Evolutionary conservation across 139 green algal species (phyloP).

Genomic region (Chlamydomonas sp.): DNA sequence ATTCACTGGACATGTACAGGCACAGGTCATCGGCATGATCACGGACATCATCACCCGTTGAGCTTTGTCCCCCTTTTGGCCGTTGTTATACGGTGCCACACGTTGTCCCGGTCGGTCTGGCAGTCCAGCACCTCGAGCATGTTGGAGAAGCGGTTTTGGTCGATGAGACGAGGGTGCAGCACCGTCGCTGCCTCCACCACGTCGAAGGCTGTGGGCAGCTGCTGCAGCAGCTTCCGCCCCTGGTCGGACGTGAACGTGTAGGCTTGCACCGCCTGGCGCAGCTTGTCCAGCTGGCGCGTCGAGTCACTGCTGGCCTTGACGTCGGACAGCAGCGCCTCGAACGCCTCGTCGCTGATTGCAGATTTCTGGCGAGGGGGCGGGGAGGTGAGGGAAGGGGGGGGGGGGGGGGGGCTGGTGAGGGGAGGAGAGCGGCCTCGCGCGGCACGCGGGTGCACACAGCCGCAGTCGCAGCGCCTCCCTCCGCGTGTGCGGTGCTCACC

Average conservation of each 20-base stretch:
- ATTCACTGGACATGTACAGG: neutral
- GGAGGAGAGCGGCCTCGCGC: no score
- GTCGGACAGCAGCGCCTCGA: neutral
- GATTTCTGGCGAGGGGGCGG: neutral
- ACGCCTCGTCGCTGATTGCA: slow-evolving; percentile 1
- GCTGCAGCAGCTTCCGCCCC: slow-evolving; percentile 22
- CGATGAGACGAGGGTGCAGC: slow-evolving; percentile 34
- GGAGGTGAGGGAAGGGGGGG: neutral
- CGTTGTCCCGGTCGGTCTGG: slow-evolving; percentile 33
- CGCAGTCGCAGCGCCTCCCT: neutral
- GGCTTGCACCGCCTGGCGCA: neutral
- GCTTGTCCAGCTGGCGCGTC: neutral
- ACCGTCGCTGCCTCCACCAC: slow-evolving; percentile 33
- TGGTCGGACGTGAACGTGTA: slow-evolving; percentile 26
- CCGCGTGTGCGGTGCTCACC: slow-evolving; percentile 9
- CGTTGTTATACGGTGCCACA: slow-evolving; percentile 37
- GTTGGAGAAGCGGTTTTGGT: slow-evolving; percentile 33
- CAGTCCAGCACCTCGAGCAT: slow-evolving; percentile 33
- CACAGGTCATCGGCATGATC: neutral
- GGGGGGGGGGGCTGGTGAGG: no score
- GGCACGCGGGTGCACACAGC: neutral
- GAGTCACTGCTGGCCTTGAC: neutral
- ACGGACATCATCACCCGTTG: neutral
- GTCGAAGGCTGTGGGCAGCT: slow-evolving; percentile 26
- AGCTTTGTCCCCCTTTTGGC: slow-evolving; percentile 15